phyloP scores from a whole-genome alignment of 306 rosid species.

The Cucumis sativus region DNA sequence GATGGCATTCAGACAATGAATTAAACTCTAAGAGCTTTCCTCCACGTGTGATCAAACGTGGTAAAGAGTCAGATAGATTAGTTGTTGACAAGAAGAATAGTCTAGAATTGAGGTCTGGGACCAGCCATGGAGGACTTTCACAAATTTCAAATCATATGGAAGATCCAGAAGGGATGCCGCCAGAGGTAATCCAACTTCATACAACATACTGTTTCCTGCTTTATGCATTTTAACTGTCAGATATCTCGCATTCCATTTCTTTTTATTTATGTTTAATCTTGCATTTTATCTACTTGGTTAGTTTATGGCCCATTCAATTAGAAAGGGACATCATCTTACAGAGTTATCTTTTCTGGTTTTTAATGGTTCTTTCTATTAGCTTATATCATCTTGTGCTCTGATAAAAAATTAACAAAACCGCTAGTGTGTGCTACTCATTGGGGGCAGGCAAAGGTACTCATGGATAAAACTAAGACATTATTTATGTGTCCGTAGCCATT shows the following conservation, averaged over 20 bases:
- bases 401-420: background rate
- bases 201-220: conserved; percentile 17
- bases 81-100: conserved; percentile 37
- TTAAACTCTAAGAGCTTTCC: conserved; percentile 43
- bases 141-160: conserved; percentile 23
- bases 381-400: background rate
- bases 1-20: conserved; percentile 67
- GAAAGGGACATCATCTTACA: background rate
- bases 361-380: background rate
- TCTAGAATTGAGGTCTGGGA: conserved; percentile 26
- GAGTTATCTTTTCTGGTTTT: background rate
- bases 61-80: conserved; percentile 24
- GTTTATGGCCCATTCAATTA: background rate
- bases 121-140: conserved; percentile 24
- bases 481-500: background rate
- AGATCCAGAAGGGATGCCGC: conserved; percentile 83
- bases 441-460: background rate
- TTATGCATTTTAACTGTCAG: conserved; percentile 13
- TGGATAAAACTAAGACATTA: background rate
- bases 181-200: conserved; percentile 52
- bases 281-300: background rate
- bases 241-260: conserved; percentile 8
- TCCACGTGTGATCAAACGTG: conserved; percentile 22
- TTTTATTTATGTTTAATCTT: background rate
- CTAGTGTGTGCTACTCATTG: background rate